Evolutionary conservation across 441 rosid species (phyloP).

Genomic region (Raphanus hybrid): DNA sequence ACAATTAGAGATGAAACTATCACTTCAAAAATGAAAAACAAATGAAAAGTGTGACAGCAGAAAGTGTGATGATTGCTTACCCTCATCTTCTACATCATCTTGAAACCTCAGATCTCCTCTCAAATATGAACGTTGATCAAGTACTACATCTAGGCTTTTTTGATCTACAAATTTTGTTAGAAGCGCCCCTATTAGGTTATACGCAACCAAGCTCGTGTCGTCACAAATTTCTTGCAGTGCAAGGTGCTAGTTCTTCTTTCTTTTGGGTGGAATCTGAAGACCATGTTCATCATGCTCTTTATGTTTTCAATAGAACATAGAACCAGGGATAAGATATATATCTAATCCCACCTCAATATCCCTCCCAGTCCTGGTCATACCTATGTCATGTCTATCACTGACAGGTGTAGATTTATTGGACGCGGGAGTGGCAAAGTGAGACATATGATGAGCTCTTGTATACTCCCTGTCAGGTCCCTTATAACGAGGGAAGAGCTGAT

Average conservation of each 20-base stretch:
- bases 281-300: constrained; percentile 28
- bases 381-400: constrained; percentile 27
- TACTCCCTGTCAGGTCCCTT: constrained; percentile 30
- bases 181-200: constrained; percentile 70
- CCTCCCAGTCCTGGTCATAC: constrained; percentile 35
- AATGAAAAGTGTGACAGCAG: too few relatives aligned
- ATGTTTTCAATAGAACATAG: constrained; percentile 38
- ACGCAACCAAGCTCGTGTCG: constrained; percentile 67
- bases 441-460: constrained; percentile 35
- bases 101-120: too few relatives aligned
- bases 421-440: constrained; percentile 39
- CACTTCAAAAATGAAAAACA: too few relatives aligned
- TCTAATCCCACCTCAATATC: constrained; percentile 40
- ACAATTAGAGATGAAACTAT: neutral
- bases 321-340: constrained; percentile 29
- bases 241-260: constrained; percentile 55
- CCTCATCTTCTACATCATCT: too few relatives aligned
- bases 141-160: too few relatives aligned
- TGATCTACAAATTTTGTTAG: constrained; percentile 54
- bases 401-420: constrained; percentile 28
- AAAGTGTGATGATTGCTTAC: too few relatives aligned
- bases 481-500: constrained; percentile 10
- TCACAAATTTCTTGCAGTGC: constrained; percentile 78
- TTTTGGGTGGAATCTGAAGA: constrained; percentile 30
- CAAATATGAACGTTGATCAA: too few relatives aligned